Base-by-base conservation (phyloP, 2,329 filamentous ascomycete species). In the Calonectria multiphialidica region DNA sequence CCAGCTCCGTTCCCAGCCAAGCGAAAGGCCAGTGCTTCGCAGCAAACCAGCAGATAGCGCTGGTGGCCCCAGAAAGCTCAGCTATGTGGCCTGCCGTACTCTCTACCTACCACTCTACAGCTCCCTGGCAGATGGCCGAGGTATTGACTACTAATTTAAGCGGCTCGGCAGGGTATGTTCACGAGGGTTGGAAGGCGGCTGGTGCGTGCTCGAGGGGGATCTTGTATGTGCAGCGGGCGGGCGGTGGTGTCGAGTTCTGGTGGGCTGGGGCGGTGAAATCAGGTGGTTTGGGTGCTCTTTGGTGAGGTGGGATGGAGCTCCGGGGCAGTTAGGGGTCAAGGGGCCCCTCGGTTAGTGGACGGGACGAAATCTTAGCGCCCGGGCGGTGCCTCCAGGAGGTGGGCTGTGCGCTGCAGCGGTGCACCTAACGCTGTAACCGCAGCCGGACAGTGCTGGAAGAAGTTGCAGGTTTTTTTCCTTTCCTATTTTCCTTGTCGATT, bases 241-340 rank as follows among this genome's bases (percentile, higher is more conserved):
- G 40, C 13, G 64, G 50, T 57, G 37, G 37, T 66, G 65, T 35
- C 15, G 25, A 37, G 42, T 67, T 49, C 49, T 67, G 65, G 53
- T 16, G 50, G 37, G 33, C 21, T 37, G 44, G 47, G 50, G 65
- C 65, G 53, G 65, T 67, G 53, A 67, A 67, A 67, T 67, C 53
- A 67, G 65, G 40, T 30, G 65, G 65, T 67, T 67, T 28, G 28
- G 53, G 65, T 37, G 50, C 50, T 40, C 42, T 21, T n/a, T 42
- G 62, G 62, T 40, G 40, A 66, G 64, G 23, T 35, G 49, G 45
- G 28, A 53, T 57, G 63, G 63, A 66, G 47, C 47, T 55, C 47
- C 23, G 49, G 63, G 63, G 47, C 23, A 40, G 30, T 42, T 53
- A n/a, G 47, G 25, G 47, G 47, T 28, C 16, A 28, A 57, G 37